Base-by-base conservation (phyloP, 2,329 filamentous ascomycete genomes). In the Fusarium tanahbumbuense region DNA sequence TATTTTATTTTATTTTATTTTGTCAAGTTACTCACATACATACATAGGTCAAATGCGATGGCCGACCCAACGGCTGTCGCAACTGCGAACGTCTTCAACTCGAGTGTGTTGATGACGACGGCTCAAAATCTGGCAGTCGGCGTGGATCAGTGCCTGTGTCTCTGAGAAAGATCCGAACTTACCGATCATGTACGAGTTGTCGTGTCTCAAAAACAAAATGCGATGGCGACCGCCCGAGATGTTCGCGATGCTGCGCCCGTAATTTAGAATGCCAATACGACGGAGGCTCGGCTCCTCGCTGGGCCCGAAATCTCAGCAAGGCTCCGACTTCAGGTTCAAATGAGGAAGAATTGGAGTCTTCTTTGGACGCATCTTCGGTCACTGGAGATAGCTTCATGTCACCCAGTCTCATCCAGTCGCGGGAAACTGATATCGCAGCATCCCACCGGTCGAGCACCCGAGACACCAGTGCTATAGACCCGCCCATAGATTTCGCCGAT, bases 81-180 rank as follows among this genome's bases (percentile, higher is more conserved):
- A 82, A 82, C 71, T 82, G 80, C 68, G 80, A 82, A 73, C 79
- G 80, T 42, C 80, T 82, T 50, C 80, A 82, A 73, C 78, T 82
- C 52, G 79, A 81, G 59, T 82, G 80, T 64, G 79, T 81, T 55
- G 78, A 76, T 55, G 78, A 81, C 55, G 78, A 80, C 32, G 78
- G 78, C 27, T 70, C 73, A 49, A 72, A 74, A 34, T 64, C 71
- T 37, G 70, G 71, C 18, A 66, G 63, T 55, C 72, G 66, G 20
- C 72, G 67, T 30, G 60, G 60, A 41, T 62, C 74, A 28, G 73
- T 76, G 32, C 72, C 78, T 12, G 70, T 76, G 8, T 74, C 79
- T 4, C 58, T 81, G 48, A 75, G 78, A 45, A 82, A 81, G 75
- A 81, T 81, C 46, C 78, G 80, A 53, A 82, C 80, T 18, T 82